Evolutionary conservation across 2,329 filamentous ascomycete genomes (phyloP).

Genomic region (Talaromyces sp.): DNA sequence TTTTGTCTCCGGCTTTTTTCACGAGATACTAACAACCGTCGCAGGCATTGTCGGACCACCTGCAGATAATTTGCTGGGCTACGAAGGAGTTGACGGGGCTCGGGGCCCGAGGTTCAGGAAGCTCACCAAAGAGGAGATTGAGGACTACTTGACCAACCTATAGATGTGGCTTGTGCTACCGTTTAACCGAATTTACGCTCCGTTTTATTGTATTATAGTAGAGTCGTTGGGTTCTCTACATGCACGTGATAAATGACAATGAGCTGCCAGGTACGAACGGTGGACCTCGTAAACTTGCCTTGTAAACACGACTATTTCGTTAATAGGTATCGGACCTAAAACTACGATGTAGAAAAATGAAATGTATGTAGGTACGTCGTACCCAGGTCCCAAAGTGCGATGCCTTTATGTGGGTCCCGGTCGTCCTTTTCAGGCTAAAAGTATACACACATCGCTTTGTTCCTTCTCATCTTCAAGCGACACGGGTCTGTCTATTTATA

Average conservation of each 20-base stretch:
- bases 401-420: neutral
- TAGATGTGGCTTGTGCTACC: slow-evolving; percentile 43
- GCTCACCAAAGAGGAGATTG: slow-evolving; percentile 94
- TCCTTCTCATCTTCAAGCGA: neutral
- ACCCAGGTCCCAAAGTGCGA: neutral
- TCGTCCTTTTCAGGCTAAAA: neutral
- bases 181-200: slow-evolving; percentile 13
- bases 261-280: neutral
- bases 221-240: slow-evolving; percentile 20
- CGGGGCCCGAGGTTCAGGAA: slow-evolving; percentile 48
- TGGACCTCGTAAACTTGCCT: neutral
- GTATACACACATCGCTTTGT: neutral
- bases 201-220: slow-evolving; percentile 23
- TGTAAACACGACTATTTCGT: neutral
- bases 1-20: neutral
- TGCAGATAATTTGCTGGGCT: slow-evolving; percentile 85
- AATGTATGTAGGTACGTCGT: neutral
- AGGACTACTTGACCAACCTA: slow-evolving; percentile 98
- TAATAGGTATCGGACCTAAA: neutral
- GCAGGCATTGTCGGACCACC: slow-evolving; percentile 90
- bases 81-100: slow-evolving; percentile 49
- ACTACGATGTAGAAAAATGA: neutral
- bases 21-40: slow-evolving; percentile 8
- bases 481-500: neutral
- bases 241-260: slow-evolving; percentile 8